A percentile compares a stretch with the other conserved stretches of the same genome.
Conservation (phyloP, 2,329 filamentous ascomycete genomes). For the Coniochaeta ligniaria region DNA sequence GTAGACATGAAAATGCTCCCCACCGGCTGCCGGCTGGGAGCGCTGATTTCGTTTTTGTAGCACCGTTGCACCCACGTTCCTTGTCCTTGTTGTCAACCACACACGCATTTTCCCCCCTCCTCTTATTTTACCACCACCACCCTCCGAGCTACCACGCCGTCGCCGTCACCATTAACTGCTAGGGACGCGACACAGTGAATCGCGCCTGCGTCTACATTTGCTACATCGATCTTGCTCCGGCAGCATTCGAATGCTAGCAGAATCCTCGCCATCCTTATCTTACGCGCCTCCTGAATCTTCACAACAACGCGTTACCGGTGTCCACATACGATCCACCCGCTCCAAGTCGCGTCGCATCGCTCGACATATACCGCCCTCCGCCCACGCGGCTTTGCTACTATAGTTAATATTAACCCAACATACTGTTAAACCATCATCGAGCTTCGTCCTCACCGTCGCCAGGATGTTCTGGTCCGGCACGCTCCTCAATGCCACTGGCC, state of each 20-base stretch:
- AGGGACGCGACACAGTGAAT: not conserved
- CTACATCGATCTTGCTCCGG: not conserved
- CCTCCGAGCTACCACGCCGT: slow-evolving; percentile 4
- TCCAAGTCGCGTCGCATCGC: slow-evolving; percentile 1
- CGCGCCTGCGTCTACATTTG: not conserved
- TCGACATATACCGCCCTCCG: slow-evolving; percentile 1
- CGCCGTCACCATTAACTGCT: not conserved
- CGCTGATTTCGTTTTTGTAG: not conserved
- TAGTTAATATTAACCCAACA: not conserved
- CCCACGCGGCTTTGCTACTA: not conserved
- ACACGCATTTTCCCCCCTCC: slow-evolving; percentile 17
- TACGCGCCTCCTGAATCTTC: slow-evolving; percentile 9
- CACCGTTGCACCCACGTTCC: not conserved
- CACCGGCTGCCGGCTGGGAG: not conserved
- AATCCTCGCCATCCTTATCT: not conserved
- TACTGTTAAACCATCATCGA: not conserved
- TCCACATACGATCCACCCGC: slow-evolving; percentile 1
- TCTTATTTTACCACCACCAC: slow-evolving; percentile 11
- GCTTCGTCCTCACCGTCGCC: slow-evolving; percentile 20
- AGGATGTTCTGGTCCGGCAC: slow-evolving; percentile 97
- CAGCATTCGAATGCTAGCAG: not conserved
- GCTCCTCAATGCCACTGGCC: slow-evolving; percentile 91
- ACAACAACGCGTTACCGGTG: slow-evolving; percentile 12
- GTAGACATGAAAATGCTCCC: not conserved
- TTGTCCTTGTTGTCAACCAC: slow-evolving; percentile 5